Evolutionary conservation across 148 eudicot species (phyloP).

Genomic region (Dysphania ambrosioides): DNA sequence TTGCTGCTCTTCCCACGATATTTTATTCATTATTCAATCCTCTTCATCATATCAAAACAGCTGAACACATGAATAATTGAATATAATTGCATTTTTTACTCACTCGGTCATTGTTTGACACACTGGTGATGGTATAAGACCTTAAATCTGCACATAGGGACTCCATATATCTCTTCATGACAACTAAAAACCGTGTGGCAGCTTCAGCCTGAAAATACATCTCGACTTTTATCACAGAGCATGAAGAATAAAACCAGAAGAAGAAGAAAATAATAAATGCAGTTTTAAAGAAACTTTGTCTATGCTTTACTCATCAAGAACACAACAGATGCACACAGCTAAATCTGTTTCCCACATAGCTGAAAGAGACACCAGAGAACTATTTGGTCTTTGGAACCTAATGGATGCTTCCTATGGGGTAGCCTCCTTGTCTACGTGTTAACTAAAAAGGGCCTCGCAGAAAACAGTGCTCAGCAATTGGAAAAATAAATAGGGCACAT

Average conservation of each 20-base stretch:
- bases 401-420: not conserved
- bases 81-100: conserved; percentile 18
- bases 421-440: not conserved
- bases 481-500: not conserved
- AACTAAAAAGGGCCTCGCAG: not conserved
- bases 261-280: not conserved
- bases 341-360: not conserved
- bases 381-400: not conserved
- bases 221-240: not conserved
- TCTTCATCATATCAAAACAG: not conserved
- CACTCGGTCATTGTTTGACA: conserved; percentile 81
- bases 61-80: not conserved
- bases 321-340: not conserved
- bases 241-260: not conserved
- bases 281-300: not conserved
- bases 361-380: not conserved
- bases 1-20: not conserved
- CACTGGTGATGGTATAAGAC: conserved; percentile 85
- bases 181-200: conserved; percentile 54
- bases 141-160: conserved; percentile 75
- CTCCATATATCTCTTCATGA: conserved; percentile 74
- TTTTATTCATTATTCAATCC: not conserved
- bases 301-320: not conserved
- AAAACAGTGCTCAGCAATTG: not conserved
- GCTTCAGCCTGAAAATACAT: conserved; percentile 66